Evolutionary conservation across 352 stramenopile species (phyloP).

Genomic region (Phytophthora multivora): DNA sequence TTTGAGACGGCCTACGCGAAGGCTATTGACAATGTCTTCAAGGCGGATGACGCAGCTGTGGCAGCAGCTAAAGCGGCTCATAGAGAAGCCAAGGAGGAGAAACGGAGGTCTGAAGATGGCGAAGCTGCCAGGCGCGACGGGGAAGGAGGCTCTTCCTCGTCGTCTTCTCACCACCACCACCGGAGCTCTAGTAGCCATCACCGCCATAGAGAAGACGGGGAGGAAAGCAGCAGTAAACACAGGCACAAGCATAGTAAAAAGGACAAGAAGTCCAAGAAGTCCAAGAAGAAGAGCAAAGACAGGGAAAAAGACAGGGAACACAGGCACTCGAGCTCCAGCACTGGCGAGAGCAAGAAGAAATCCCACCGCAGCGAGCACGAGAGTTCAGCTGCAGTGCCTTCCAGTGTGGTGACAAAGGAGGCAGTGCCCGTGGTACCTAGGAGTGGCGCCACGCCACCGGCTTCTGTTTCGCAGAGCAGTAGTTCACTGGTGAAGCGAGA

Average conservation of each 20-base stretch:
- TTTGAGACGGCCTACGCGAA: constrained; percentile 87
- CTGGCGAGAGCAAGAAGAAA: constrained; percentile 50
- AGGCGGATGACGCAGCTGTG: constrained; percentile 34
- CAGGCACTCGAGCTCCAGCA: constrained; percentile 39
- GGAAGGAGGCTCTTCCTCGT: constrained; percentile 13
- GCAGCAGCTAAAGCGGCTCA: constrained; percentile 31
- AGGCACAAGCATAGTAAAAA: constrained; percentile 68
- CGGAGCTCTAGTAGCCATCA: constrained; percentile 17
- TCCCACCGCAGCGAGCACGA: constrained; percentile 36
- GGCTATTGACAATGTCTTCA: constrained; percentile 65
- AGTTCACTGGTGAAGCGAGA: constrained; percentile 34
- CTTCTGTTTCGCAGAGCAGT: constrained; percentile 17
- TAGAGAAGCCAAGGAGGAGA: constrained; percentile 37
- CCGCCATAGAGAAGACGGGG: constrained; percentile 34
- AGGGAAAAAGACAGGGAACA: constrained; percentile 56
- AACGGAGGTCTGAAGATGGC: constrained; percentile 11
- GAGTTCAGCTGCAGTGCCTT: constrained; percentile 1
- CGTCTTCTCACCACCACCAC: constrained; percentile 19
- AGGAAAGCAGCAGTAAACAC: constrained; percentile 41
- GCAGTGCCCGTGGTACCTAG: neutral
- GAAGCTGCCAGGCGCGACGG: neutral
- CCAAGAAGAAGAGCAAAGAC: constrained; percentile 78
- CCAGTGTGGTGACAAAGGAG: constrained; percentile 5
- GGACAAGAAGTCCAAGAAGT: constrained; percentile 77
- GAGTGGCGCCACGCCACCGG: neutral